Evolutionary conservation across 2,329 filamentous ascomycete species (phyloP).

Genomic region (Aspergillus carbonarius): DNA sequence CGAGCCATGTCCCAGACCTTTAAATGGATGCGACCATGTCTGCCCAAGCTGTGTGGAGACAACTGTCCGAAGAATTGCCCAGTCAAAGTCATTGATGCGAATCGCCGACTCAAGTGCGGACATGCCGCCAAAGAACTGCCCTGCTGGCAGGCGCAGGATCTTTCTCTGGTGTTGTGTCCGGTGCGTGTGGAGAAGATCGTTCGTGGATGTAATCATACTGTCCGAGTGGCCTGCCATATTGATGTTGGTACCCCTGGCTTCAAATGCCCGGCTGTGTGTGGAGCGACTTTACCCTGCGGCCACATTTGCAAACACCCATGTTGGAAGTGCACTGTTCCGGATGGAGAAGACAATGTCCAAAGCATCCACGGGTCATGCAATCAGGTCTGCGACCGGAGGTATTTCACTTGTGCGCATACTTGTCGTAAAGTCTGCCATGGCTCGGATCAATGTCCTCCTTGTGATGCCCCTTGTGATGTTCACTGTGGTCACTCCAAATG

Average conservation of each 20-base stretch:
- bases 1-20: slow-evolving; percentile 40
- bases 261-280: slow-evolving; percentile 53
- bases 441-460: slow-evolving; percentile 28
- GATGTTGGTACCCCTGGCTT: slow-evolving; percentile 47
- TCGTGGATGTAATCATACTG: slow-evolving; percentile 56
- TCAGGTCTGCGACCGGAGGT: slow-evolving; percentile 52
- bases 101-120: slow-evolving; percentile 24
- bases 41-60: slow-evolving; percentile 46
- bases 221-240: slow-evolving; percentile 51
- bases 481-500: slow-evolving; percentile 60
- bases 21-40: slow-evolving; percentile 41
- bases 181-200: slow-evolving; percentile 49
- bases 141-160: slow-evolving; percentile 47
- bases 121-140: slow-evolving; percentile 29
- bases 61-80: slow-evolving; percentile 39
- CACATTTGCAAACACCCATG: slow-evolving; percentile 57
- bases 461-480: slow-evolving; percentile 51
- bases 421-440: slow-evolving; percentile 57
- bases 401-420: slow-evolving; percentile 56
- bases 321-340: slow-evolving; percentile 45
- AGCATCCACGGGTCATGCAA: slow-evolving; percentile 43
- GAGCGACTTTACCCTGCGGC: slow-evolving; percentile 53
- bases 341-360: slow-evolving; percentile 32
- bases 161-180: slow-evolving; percentile 50
- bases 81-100: slow-evolving; percentile 6